Evolutionary conservation across 129 eudicot genomes (phyloP), one percentile per base, ranked within the genome.

Genomic region (Tanacetum coccineum): DNA sequence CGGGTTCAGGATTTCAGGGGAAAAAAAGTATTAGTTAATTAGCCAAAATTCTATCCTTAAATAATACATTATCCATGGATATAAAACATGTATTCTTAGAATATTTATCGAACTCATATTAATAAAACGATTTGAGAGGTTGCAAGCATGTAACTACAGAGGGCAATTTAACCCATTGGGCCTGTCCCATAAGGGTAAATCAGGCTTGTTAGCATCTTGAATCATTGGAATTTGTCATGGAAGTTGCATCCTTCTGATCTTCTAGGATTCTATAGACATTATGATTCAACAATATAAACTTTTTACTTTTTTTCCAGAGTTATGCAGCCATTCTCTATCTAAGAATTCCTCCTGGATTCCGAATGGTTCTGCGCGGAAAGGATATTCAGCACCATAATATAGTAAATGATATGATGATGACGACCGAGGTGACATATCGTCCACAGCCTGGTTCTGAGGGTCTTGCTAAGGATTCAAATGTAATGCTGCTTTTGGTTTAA

Each of bases 391-490:
- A 93, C 81, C 99, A 89, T 62, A 93, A 93, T 77, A 76, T 93
- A 26, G 90, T 93, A 58, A 93, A 93, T 73, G 96, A 93, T 66
- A 89, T 93, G 99, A 93, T 93, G 99, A 89, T 93, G 95, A 85
- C 87, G 14, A 82, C 84, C 70, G 95, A 89, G 75, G 78, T 86
- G 66, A 84, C 87, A 2, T 93, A 93, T 76, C 99, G 96, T 46
- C 99, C 99, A 48, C 89, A 84, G 42, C 83, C 90, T 53, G 78
- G 73, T 60, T 78, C 83, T 45, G 99, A 93, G 30, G 95, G 87
- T 60, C 65, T 84, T 45, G 69, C 87, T 10, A 84, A 79, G 76
- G 91, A 93, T 42, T 53, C 82, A 56, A 86, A 89, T 81, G 99
- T 93, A 87, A 80, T 67, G 68, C 59, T 74, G 66, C 30, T 15